Evolutionary conservation across 257 asterid genomes (phyloP).

Genomic region (Solanum acaule): DNA sequence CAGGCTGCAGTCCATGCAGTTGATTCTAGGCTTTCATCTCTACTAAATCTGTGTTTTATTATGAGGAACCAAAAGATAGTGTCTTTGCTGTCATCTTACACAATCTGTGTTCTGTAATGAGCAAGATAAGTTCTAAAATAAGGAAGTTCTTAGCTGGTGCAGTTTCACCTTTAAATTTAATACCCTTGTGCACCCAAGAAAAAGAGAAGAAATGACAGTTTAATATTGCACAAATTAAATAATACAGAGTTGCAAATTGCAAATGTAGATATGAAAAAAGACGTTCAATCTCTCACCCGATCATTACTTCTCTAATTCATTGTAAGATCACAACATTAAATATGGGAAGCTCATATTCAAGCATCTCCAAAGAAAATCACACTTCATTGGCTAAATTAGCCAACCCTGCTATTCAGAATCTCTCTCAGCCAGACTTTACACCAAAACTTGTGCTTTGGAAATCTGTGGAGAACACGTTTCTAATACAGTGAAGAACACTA

Average conservation of each 20-base stretch:
- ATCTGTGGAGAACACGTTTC: constrained; percentile 27
- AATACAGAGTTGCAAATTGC: not conserved
- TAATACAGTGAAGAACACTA: constrained; percentile 9
- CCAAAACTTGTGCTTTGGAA: constrained; percentile 67
- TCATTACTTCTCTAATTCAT: not conserved
- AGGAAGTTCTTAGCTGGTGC: not conserved
- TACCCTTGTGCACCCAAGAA: not conserved
- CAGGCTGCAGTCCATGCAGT: not conserved
- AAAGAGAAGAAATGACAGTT: not conserved
- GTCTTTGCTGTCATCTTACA: not conserved
- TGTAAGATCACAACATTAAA: not conserved
- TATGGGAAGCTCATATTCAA: not conserved
- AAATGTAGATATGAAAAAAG: not conserved
- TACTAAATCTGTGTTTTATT: not conserved
- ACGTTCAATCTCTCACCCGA: not conserved
- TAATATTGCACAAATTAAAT: not conserved
- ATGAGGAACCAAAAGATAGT: not conserved
- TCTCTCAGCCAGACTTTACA: constrained; percentile 26
- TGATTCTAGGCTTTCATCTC: not conserved
- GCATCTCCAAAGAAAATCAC: not conserved
- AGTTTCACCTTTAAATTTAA: not conserved
- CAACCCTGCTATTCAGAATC: not conserved
- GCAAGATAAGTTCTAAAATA: not conserved
- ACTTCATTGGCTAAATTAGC: not conserved
- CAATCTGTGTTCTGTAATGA: not conserved